Conservation (phyloP, 306 rosid species). For the Lathyrus sativus region DNA sequence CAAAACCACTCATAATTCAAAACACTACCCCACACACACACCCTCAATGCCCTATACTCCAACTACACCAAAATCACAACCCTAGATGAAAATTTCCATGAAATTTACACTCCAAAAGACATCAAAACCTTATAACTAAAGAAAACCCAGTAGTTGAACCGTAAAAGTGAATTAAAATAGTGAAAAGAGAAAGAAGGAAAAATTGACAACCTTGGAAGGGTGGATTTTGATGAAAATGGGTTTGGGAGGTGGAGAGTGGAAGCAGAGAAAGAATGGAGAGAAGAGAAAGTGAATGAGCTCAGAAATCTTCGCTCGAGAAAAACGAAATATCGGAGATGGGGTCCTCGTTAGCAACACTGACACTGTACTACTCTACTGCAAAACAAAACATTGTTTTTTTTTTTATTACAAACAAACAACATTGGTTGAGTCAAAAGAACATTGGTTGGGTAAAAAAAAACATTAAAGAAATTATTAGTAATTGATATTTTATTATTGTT, state of each 20-base stretch:
- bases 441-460: not conserved
- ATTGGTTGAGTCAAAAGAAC: not conserved
- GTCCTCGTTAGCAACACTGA: slow-evolving; percentile 42
- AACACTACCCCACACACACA: not conserved
- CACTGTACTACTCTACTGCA: slow-evolving; percentile 48
- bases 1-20: slow-evolving; percentile 41
- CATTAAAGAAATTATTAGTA: too few species aligned
- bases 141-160: slow-evolving; percentile 29
- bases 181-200: not conserved
- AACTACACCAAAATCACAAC: slow-evolving; percentile 24
- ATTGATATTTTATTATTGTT: too few species aligned
- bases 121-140: slow-evolving; percentile 9
- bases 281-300: slow-evolving; percentile 48
- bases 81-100: slow-evolving; percentile 36
- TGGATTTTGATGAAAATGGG: slow-evolving; percentile 34
- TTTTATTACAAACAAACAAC: too few species aligned
- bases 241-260: slow-evolving; percentile 33
- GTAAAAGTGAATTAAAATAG: slow-evolving; percentile 42
- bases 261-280: slow-evolving; percentile 36
- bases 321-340: slow-evolving; percentile 53
- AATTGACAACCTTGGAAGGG: slow-evolving; percentile 29
- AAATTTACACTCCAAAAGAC: slow-evolving; percentile 35
- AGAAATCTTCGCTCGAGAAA: slow-evolving; percentile 59
- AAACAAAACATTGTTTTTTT: not conserved
- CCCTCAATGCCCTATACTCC: slow-evolving; percentile 32